Evolutionary conservation across 2,329 filamentous ascomycete genomes (phyloP).

Genomic region (Boeremia exigua): DNA sequence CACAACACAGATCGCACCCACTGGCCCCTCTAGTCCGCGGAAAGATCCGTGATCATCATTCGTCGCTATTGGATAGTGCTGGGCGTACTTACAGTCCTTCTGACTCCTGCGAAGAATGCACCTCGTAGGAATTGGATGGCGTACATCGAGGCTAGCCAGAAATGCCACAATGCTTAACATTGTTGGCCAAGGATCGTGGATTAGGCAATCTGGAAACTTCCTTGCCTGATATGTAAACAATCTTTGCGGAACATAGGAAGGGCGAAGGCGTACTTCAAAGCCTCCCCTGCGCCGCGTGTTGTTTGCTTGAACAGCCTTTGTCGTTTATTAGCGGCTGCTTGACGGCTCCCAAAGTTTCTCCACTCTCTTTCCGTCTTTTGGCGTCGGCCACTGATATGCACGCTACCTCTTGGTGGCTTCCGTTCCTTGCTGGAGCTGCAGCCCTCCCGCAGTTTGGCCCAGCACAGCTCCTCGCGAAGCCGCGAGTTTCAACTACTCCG

Average conservation of each 20-base stretch:
- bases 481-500: neutral
- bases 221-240: constrained; percentile 1
- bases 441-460: neutral
- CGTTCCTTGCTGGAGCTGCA: constrained; percentile 2
- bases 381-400: neutral
- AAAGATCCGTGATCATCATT: neutral
- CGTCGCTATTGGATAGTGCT: neutral
- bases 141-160: neutral
- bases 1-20: neutral
- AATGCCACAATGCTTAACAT: constrained; percentile 1
- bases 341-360: neutral
- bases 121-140: neutral
- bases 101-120: constrained; percentile 9
- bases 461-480: neutral
- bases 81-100: neutral
- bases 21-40: neutral
- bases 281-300: neutral
- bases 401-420: neutral
- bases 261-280: neutral
- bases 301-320: neutral
- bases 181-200: constrained; percentile 1
- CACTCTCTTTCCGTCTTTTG: neutral
- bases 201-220: neutral
- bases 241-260: neutral
- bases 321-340: neutral